Percentiles rank a stretch among this genome's conserved stretches.
These are phyloP conservation scores for Fusarium guadeloupense DNA, from an alignment of 2,329 filamentous ascomycete genomes.

Conservation along the genomic window DNA sequence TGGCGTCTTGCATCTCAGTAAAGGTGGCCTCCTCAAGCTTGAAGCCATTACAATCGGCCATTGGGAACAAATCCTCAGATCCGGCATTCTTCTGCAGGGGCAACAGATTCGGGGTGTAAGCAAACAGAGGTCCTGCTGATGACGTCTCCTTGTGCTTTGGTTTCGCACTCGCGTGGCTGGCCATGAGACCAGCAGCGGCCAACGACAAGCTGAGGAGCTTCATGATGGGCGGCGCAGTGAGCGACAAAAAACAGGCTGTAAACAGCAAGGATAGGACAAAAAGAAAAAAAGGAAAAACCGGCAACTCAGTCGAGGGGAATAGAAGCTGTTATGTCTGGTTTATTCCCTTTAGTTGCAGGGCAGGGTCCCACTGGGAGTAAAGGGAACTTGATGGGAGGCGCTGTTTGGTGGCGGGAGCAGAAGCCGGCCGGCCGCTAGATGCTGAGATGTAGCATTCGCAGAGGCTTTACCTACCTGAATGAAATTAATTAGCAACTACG, in stretches of 20 bases:
- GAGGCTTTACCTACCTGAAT: too few relatives aligned
- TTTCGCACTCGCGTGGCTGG: conserved; percentile 22
- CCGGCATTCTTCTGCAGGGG: conserved; percentile 51
- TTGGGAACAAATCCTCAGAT: conserved; percentile 62
- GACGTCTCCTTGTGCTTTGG: conserved; percentile 3
- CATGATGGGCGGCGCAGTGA: conserved; percentile 25
- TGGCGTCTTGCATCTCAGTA: conserved; percentile 69
- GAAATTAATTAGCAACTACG: too few relatives aligned
- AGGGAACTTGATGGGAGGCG: too few relatives aligned
- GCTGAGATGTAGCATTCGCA: background rate
- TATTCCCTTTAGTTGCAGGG: background rate
- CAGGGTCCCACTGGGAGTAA: background rate
- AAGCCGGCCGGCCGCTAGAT: conserved; percentile 4
- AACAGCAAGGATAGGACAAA: background rate
- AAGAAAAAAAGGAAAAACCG: background rate
- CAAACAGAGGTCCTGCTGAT: conserved; percentile 33
- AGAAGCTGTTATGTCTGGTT: conserved; percentile 11
- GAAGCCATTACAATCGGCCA: conserved; percentile 68
- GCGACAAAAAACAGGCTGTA: background rate
- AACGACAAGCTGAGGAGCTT: conserved; percentile 32
- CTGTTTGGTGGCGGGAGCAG: background rate
- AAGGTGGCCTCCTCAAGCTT: conserved; percentile 75
- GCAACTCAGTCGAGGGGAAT: too few relatives aligned
- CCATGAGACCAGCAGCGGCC: conserved; percentile 39
- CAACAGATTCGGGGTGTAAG: conserved; percentile 45